These are phyloP conservation scores for Pseudomassariella vexata DNA, from an alignment of 2,329 filamentous ascomycete genomes.

Conservation along the genomic window DNA sequence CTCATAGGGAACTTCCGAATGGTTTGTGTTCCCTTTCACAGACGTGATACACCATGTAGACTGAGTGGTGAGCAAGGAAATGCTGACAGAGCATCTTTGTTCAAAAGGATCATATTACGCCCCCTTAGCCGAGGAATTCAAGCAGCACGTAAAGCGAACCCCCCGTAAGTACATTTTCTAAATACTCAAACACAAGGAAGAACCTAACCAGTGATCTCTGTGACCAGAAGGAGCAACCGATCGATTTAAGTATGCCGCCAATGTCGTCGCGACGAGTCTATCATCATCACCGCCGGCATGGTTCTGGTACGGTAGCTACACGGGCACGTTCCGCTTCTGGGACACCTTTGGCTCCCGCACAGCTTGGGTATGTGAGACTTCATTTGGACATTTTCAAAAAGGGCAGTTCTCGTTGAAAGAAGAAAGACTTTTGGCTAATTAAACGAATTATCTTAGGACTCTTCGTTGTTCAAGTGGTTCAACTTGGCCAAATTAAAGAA, in stretches of 20 bases:
- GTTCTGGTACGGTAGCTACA: slow-evolving; percentile 15
- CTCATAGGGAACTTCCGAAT: slow-evolving; percentile 12
- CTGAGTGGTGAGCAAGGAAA: too few species aligned
- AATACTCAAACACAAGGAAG: too few species aligned
- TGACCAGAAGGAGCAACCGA: slow-evolving; percentile 9
- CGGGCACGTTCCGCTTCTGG: slow-evolving; percentile 8
- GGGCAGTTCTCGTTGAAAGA: too few species aligned
- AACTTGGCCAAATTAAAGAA: too few species aligned
- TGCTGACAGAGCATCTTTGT: not conserved
- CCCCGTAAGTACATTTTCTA: slow-evolving; percentile 10
- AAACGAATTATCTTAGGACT: too few species aligned
- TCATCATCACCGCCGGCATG: slow-evolving; percentile 12
- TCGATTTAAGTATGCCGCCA: slow-evolving; percentile 12
- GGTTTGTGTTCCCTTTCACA: slow-evolving; percentile 5
- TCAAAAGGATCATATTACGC: slow-evolving; percentile 14
- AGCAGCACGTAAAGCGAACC: slow-evolving; percentile 13
- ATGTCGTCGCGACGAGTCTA: slow-evolving; percentile 13
- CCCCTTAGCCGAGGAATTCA: slow-evolving; percentile 13
- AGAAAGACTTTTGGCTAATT: too few species aligned
- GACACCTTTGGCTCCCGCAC: slow-evolving; percentile 14
- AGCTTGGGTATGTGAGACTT: slow-evolving; percentile 14
- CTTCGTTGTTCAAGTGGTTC: too few species aligned
- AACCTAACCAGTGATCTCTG: too few species aligned
- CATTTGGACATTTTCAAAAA: too few species aligned
- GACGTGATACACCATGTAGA: not conserved